phyloP scores from a whole-genome alignment of 2,329 filamentous ascomycete species.

The Trichoderma brevicompactum region DNA sequence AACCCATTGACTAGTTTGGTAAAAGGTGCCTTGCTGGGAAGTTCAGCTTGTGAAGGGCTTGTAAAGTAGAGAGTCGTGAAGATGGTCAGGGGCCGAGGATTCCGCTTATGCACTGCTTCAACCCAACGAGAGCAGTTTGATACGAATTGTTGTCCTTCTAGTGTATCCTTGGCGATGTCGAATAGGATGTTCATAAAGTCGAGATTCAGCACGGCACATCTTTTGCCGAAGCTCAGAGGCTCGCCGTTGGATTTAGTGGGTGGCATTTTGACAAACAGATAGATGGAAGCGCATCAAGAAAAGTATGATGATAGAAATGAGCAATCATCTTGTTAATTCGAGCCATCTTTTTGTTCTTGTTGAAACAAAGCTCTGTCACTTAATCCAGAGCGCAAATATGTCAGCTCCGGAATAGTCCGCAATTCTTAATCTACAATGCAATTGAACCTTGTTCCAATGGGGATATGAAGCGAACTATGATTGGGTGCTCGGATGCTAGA shows the following conservation, averaged over 20 bases:
- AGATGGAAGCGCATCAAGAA: background rate
- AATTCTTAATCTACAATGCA: background rate
- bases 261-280: background rate
- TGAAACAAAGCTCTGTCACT: background rate
- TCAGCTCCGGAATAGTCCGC: slow-evolving; percentile 11
- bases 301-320: background rate
- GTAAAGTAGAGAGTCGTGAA: slow-evolving; percentile 45
- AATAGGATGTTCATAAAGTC: slow-evolving; percentile 48
- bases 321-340: background rate
- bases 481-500: background rate
- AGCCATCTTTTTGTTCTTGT: background rate
- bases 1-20: slow-evolving; percentile 35
- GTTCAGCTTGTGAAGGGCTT: slow-evolving; percentile 41
- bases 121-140: slow-evolving; percentile 42
- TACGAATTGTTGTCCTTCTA: slow-evolving; percentile 37
- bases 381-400: too few relatives aligned
- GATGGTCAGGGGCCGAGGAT: slow-evolving; percentile 43
- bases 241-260: background rate
- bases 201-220: slow-evolving; percentile 38
- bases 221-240: slow-evolving; percentile 23
- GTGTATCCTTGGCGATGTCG: slow-evolving; percentile 39
- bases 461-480: background rate
- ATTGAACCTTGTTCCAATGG: background rate
- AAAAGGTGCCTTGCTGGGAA: slow-evolving; percentile 44
- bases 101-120: slow-evolving; percentile 44